phyloP scores from a whole-genome alignment of 768 basidiomycete species.

The Collybiopsis luxurians region DNA sequence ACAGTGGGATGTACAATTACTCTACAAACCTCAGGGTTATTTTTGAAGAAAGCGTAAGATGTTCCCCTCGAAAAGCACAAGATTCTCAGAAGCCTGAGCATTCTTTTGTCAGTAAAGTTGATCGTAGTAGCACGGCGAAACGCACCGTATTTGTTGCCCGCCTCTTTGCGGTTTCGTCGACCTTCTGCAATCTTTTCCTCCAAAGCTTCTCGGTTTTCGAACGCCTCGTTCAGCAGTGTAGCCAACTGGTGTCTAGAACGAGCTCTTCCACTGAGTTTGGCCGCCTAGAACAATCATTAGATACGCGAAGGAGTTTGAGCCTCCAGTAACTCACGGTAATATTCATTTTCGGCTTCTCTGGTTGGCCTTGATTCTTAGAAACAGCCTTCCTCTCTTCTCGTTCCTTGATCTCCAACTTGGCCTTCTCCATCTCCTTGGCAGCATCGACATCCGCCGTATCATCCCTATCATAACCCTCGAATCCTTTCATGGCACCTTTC shows the following conservation, averaged over 20 bases:
- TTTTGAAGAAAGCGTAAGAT: too few species aligned
- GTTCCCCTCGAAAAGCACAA: too few species aligned
- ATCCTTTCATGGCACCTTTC: slow-evolving; percentile 64
- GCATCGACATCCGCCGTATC: slow-evolving; percentile 65
- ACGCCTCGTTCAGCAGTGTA: slow-evolving; percentile 79
- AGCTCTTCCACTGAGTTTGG: slow-evolving; percentile 69
- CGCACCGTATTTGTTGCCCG: slow-evolving; percentile 88
- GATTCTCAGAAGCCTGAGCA: too few species aligned
- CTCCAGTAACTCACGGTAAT: slow-evolving; percentile 55
- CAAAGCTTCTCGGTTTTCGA: slow-evolving; percentile 75
- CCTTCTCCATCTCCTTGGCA: slow-evolving; percentile 72
- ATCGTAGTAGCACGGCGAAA: neutral
- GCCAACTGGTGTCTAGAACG: slow-evolving; percentile 76
- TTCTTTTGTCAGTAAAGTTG: too few species aligned
- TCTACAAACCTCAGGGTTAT: too few species aligned
- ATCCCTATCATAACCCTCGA: slow-evolving; percentile 59
- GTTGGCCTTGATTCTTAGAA: slow-evolving; percentile 57
- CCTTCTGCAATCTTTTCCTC: slow-evolving; percentile 86
- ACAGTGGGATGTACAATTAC: too few species aligned
- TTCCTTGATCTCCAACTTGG: slow-evolving; percentile 71
- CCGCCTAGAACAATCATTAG: slow-evolving; percentile 42
- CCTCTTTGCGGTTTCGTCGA: slow-evolving; percentile 80
- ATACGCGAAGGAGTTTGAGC: neutral
- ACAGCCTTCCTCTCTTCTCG: slow-evolving; percentile 75
- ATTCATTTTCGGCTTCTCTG: slow-evolving; percentile 77